phyloP scores from a whole-genome alignment of 805 yeast species.

The Suhomyces canberraensis region DNA sequence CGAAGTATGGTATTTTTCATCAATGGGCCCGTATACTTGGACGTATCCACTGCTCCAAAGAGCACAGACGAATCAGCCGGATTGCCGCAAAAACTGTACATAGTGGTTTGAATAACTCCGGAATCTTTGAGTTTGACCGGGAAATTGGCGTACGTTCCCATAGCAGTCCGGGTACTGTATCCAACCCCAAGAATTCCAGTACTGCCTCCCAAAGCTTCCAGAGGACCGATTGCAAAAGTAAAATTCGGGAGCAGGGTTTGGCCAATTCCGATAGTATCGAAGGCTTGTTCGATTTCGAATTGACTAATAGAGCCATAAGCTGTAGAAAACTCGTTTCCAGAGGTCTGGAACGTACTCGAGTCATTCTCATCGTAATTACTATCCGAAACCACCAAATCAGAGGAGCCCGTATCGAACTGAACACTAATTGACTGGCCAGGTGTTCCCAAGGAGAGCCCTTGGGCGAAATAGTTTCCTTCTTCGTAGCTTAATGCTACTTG shows the following conservation, averaged over 20 bases:
- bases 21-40: slow-evolving; percentile 24
- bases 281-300: slow-evolving; percentile 1
- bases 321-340: background rate
- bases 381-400: slow-evolving; percentile 5
- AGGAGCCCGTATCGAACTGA: slow-evolving; percentile 12
- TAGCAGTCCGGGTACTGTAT: slow-evolving; percentile 9
- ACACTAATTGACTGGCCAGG: slow-evolving; percentile 9
- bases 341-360: slow-evolving; percentile 3
- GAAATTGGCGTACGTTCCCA: slow-evolving; percentile 12
- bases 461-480: slow-evolving; percentile 9
- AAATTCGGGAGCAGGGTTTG: slow-evolving; percentile 4
- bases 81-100: slow-evolving; percentile 14
- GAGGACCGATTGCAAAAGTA: slow-evolving; percentile 8
- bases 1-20: slow-evolving; percentile 12
- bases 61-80: slow-evolving; percentile 12
- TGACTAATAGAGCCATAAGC: slow-evolving; percentile 7
- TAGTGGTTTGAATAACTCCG: slow-evolving; percentile 8
- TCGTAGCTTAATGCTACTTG: background rate
- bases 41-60: slow-evolving; percentile 34
- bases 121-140: slow-evolving; percentile 12
- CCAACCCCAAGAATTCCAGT: slow-evolving; percentile 19
- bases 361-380: background rate
- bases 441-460: slow-evolving; percentile 12
- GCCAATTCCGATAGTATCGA: slow-evolving; percentile 5
- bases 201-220: slow-evolving; percentile 1